Evolutionary conservation across 805 yeast species (phyloP), one percentile per base, ranked within the genome.

Genomic region (Ogataea neopini): DNA sequence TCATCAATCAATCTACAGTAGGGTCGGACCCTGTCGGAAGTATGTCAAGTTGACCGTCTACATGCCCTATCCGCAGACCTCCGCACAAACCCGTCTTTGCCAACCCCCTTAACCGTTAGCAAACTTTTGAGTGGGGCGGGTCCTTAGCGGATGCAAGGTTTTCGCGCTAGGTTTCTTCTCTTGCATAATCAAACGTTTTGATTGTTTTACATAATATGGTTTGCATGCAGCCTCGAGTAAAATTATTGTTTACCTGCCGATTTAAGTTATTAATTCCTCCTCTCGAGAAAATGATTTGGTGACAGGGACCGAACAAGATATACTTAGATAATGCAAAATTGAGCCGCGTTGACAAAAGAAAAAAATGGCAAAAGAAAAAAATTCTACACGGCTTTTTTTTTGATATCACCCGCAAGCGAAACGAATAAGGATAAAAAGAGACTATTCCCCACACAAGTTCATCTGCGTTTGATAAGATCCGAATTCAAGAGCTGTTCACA

Each of bases 131-230:
- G 11, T 11, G 13, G 30, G 30, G 30, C 30, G 30, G 30, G 4
- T 10, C 25, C 42, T 39, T 39, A 39, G 42, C 42, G 42, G 42
- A 14, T 38, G 41, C 13, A 3, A n/a, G 22, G 25, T 26, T 32
- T 23, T 15, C 22, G 19, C 17, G 18, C 6, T 9, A 6, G 4
- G 11, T 17, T 26, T 26, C 6, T 39, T 39, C 33, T 26, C 42
- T 18, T 26, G 42, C 42, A 26, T 39, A 39, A 39, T 39, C 42
- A 26, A 26, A 39, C 22, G 33, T 28, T 25, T 10, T 15, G 5
- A 11, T 17, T 18, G 42, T 28, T 15, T 9, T 3, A 7, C 20
- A 14, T 30, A 37, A 37, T 22, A 8, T 28, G 6, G 6, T 11
- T n/a, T 4, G 11, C 6, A 13, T 22, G 25, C 25, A 36, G 23